Conservation (phyloP, 2,329 filamentous ascomycete species). For the Colletotrichum camelliae region DNA sequence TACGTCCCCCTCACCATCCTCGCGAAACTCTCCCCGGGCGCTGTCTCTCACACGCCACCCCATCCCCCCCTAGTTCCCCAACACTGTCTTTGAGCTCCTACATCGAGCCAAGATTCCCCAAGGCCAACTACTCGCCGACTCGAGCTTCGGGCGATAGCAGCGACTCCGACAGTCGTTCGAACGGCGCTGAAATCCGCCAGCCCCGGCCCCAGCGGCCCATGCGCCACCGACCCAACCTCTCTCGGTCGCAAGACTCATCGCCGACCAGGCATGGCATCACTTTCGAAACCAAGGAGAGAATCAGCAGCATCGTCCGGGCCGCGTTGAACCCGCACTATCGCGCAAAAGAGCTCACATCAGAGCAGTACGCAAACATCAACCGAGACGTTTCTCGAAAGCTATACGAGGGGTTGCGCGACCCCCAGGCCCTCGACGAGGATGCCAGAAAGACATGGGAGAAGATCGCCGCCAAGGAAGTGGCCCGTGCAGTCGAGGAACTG, state of each 20-base stretch:
- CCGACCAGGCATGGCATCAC: constrained; percentile 71
- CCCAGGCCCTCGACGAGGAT: constrained; percentile 66
- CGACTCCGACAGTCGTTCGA: constrained; percentile 45
- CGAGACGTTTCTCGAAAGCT: constrained; percentile 86
- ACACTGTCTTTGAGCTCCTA: constrained; percentile 71
- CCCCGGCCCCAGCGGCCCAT: constrained; percentile 55
- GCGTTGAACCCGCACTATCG: constrained; percentile 85
- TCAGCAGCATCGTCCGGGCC: constrained; percentile 85
- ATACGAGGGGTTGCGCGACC: constrained; percentile 71
- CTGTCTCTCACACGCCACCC: constrained; percentile 72
- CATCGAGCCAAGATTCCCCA: constrained; percentile 76
- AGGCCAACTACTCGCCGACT: constrained; percentile 74
- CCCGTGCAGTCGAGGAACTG: constrained; percentile 70
- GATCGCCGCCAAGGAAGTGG: constrained; percentile 79
- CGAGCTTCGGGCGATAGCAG: constrained; percentile 49
- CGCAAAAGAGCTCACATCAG: constrained; percentile 75
- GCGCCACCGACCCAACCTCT: constrained; percentile 39
- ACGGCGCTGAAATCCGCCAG: constrained; percentile 54
- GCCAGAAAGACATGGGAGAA: constrained; percentile 75
- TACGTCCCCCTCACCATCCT: constrained; percentile 68
- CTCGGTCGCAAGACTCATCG: constrained; percentile 68
- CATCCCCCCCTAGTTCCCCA: constrained; percentile 68
- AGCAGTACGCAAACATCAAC: constrained; percentile 93
- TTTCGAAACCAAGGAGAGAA: constrained; percentile 83
- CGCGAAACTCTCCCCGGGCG: constrained; percentile 70